Evolutionary conservation across 2,329 filamentous ascomycete species (phyloP), one percentile per base, ranked within the genome.

Genomic region (Diaporthe sp.): DNA sequence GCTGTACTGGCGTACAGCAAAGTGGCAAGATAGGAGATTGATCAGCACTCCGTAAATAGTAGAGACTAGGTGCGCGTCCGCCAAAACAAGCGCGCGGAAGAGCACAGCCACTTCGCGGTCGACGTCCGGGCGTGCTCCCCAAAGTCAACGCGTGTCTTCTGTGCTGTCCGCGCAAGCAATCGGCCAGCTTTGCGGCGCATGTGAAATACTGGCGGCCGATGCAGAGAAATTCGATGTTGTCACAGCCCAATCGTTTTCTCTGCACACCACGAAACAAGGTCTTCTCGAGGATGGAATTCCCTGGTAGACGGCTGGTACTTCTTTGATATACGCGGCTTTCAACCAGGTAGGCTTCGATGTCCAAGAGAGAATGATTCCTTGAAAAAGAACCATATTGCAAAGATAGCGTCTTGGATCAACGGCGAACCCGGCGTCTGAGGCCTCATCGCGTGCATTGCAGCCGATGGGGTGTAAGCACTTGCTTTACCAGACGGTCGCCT

Each of bases 11-110:
- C 37, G 63, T 37, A 25, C n/a, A 25, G 17, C 13, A 28, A 12
- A 28, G n/a, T 28, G 5, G 8, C 42, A 65, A 65, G 10, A 65
- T 25, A 47, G 34, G 25, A 31, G 22, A 31, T 22, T 65, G 25
- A 47, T 47, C 60, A 31, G 60, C 60, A 47, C 17, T 49, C 61
- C 61, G 61, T 65, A 34, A 65, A 49, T 34, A 49, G 20, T 20
- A 37, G 4, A 42, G 37, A 22, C 39, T 34, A 34, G 3, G 7
- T 47, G 22, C 2, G 3, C 10, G 22, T 25, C 28, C 10, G 9
- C 25, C 61, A 20, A 65, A 65, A 49, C 25, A 67, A 67, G 44
- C 63, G 63, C 63, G 63, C 63, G 44, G 63, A 51, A 51, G 63
- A 67, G 63, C 63, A 67, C 63, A 37, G 63, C 63, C 63, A 67